Conservation (phyloP, 495 filamentous ascomycete genomes). For the Tuber brumale region DNA sequence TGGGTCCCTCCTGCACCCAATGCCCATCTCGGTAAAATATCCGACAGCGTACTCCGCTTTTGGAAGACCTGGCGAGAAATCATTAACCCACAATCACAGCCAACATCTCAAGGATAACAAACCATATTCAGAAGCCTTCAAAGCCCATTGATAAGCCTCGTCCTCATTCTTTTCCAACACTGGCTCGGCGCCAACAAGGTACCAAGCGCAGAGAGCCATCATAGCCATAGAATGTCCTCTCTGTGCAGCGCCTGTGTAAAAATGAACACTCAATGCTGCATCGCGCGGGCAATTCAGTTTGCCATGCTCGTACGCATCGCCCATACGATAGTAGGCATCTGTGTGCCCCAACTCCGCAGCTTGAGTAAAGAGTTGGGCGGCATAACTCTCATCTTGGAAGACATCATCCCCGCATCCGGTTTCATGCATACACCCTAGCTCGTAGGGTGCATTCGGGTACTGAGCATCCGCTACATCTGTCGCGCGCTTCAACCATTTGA, state of each 20-base stretch:
- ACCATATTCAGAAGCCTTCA: slow-evolving; percentile 78
- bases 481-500: slow-evolving; percentile 95
- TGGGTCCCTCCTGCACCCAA: slow-evolving; percentile 85
- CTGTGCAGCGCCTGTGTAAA: slow-evolving; percentile 89
- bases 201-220: slow-evolving; percentile 99
- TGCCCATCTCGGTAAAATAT: slow-evolving; percentile 98
- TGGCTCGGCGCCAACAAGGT: slow-evolving; percentile 89
- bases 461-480: slow-evolving; percentile 80
- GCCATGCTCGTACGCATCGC: slow-evolving; percentile 96
- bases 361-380: slow-evolving; percentile 89
- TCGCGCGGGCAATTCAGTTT: slow-evolving; percentile 79
- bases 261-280: slow-evolving; percentile 90
- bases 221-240: slow-evolving; percentile 78
- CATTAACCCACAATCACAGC: slow-evolving; percentile 20
- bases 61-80: slow-evolving; percentile 56
- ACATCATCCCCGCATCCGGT: slow-evolving; percentile 85
- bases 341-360: slow-evolving; percentile 85
- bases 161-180: slow-evolving; percentile 89
- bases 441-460: slow-evolving; percentile 89
- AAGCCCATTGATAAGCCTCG: slow-evolving; percentile 95
- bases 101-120: slow-evolving; percentile 41
- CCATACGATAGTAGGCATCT: slow-evolving; percentile 76
- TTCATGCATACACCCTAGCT: slow-evolving; percentile 80
- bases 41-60: slow-evolving; percentile 95
- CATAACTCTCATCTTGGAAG: slow-evolving; percentile 81